A percentile compares a stretch with the other conserved stretches of the same genome.
phyloP scores from a whole-genome alignment of 1,139 yeast genomes.

The Barnettozyma hawaiiensis region DNA sequence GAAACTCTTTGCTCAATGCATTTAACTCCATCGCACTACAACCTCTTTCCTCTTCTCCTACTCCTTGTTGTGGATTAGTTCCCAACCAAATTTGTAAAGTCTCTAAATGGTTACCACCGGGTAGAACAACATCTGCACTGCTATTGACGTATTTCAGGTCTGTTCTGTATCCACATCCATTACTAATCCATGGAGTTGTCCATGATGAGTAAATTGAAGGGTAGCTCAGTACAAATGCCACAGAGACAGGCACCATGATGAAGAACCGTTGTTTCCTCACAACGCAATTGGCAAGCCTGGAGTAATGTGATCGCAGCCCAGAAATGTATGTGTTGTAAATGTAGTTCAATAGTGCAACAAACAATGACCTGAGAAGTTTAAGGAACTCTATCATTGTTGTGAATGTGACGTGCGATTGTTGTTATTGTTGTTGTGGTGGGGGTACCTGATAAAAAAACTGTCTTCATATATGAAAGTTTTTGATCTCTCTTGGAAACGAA shows the following conservation, averaged over 20 bases:
- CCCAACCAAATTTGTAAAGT: constrained; percentile 23
- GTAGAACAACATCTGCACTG: neutral
- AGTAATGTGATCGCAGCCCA: constrained; percentile 23
- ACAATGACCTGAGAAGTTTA: constrained; percentile 18
- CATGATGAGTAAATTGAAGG: constrained; percentile 37
- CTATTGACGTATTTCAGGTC: constrained; percentile 13
- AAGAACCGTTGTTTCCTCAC: constrained; percentile 37
- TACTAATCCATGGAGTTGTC: neutral
- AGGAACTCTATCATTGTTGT: constrained; percentile 23
- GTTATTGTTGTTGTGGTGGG: neutral
- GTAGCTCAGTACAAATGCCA: constrained; percentile 48
- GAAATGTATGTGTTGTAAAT: constrained; percentile 15
- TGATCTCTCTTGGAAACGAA: too few species aligned
- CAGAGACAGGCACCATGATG: constrained; percentile 46
- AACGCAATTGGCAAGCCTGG: constrained; percentile 28
- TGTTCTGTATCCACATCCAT: constrained; percentile 3
- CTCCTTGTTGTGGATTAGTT: constrained; percentile 11
- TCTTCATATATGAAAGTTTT: too few species aligned
- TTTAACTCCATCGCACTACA: constrained; percentile 7
- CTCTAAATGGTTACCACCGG: constrained; percentile 1
- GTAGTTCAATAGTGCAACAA: constrained; percentile 13
- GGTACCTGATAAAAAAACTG: neutral
- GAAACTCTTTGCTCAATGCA: constrained; percentile 31
- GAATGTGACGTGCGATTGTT: too few species aligned
- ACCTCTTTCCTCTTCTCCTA: constrained; percentile 1